Conservation (phyloP, 495 filamentous ascomycete genomes). For the Penicillium cataractarum region DNA sequence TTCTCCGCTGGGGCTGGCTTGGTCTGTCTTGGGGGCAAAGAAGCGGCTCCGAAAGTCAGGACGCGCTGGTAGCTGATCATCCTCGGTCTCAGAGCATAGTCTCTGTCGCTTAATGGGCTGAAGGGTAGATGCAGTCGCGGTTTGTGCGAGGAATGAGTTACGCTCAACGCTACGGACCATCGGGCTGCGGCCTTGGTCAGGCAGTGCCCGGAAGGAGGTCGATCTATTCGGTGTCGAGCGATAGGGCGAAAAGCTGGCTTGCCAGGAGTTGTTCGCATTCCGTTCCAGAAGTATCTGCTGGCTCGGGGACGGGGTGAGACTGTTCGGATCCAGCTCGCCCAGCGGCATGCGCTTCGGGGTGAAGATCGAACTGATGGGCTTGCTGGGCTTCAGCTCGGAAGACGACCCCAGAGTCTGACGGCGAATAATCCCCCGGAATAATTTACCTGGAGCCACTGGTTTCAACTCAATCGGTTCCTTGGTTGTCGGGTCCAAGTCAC, state of each 20-base stretch:
- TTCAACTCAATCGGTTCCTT: conserved; percentile 66
- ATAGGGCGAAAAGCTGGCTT: conserved; percentile 44
- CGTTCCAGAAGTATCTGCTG: conserved; percentile 63
- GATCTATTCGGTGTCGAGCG: conserved; percentile 40
- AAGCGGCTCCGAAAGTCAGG: conserved; percentile 58
- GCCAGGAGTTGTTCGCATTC: conserved; percentile 59
- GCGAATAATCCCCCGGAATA: conserved; percentile 36
- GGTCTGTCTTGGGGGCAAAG: conserved; percentile 48
- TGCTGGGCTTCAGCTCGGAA: conserved; percentile 61
- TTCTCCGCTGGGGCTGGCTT: conserved; percentile 55
- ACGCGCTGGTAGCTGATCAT: conserved; percentile 36
- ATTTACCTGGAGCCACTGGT: conserved; percentile 30
- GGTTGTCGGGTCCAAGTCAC: conserved; percentile 88
- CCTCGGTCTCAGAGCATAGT: conserved; percentile 60
- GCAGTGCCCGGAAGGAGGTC: conserved; percentile 39
- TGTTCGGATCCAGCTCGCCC: conserved; percentile 85
- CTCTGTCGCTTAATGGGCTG: conserved; percentile 63
- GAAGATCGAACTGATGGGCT: conserved; percentile 78
- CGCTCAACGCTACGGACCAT: conserved; percentile 48
- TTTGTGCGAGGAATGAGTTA: conserved; percentile 47
- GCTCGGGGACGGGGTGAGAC: conserved; percentile 70
- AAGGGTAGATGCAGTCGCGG: conserved; percentile 47
- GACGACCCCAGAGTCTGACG: conserved; percentile 50
- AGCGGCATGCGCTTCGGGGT: conserved; percentile 75
- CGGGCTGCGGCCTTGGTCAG: conserved; percentile 43